Conservation (phyloP, 305 asterid species). For the Fraxinus dipetala region DNA sequence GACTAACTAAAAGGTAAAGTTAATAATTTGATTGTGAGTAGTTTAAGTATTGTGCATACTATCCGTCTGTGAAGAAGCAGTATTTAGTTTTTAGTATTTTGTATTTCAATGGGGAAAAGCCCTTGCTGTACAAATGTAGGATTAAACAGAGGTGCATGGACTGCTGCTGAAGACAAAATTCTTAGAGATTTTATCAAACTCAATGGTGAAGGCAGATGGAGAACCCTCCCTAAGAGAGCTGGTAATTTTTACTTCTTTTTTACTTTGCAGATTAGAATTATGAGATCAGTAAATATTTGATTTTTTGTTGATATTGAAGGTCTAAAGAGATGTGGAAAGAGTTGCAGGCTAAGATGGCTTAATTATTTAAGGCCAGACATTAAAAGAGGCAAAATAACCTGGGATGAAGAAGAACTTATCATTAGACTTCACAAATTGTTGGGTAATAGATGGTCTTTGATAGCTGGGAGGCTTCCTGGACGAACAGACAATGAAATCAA, state of each 20-base stretch:
- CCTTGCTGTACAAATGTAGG: slow-evolving; percentile 5
- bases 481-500: slow-evolving; percentile 20
- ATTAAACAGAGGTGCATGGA: slow-evolving; percentile 22
- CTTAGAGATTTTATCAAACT: slow-evolving; percentile 11
- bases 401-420: slow-evolving; percentile 19
- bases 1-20: neutral
- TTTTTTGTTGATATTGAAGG: neutral
- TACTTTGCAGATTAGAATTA: neutral
- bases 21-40: neutral
- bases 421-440: slow-evolving; percentile 19
- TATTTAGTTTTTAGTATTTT: neutral
- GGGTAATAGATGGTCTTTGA: slow-evolving; percentile 19
- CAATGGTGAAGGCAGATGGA: slow-evolving; percentile 25
- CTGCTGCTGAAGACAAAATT: slow-evolving; percentile 18
- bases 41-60: neutral
- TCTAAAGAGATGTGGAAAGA: slow-evolving; percentile 19
- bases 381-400: slow-evolving; percentile 17
- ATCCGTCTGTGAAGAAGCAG: too few species aligned
- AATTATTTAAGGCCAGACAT: slow-evolving; percentile 23
- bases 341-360: slow-evolving; percentile 23
- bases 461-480: slow-evolving; percentile 22
- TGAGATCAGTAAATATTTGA: neutral
- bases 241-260: neutral
- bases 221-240: slow-evolving; percentile 17
- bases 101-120: slow-evolving; percentile 14